These are phyloP conservation scores for Paxillus involutus DNA, from an alignment of 768 basidiomycete genomes.

Conservation along the genomic window DNA sequence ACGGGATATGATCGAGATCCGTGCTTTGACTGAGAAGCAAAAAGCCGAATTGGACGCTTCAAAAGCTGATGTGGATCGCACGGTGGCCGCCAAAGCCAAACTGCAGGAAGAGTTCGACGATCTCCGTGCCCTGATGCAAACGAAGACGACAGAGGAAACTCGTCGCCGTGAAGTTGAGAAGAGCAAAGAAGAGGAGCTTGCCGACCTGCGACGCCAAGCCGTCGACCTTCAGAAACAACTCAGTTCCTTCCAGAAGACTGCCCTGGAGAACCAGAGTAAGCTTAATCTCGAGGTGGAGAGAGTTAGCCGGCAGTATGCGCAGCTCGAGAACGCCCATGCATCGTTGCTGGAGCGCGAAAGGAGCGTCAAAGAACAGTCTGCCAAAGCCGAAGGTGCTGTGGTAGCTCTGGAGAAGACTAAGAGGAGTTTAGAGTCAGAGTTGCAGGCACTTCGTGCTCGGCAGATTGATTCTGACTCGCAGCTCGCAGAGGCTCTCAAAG, in stretches of 20 bases:
- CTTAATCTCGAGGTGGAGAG: slow-evolving; percentile 76
- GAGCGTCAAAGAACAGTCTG: slow-evolving; percentile 47
- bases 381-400: slow-evolving; percentile 47
- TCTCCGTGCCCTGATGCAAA: slow-evolving; percentile 77
- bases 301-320: slow-evolving; percentile 55
- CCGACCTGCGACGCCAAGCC: slow-evolving; percentile 64
- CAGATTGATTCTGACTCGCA: slow-evolving; percentile 68
- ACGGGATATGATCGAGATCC: slow-evolving; percentile 66
- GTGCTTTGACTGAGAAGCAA: slow-evolving; percentile 65
- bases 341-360: slow-evolving; percentile 66
- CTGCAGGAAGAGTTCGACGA: slow-evolving; percentile 85
- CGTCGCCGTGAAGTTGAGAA: slow-evolving; percentile 82
- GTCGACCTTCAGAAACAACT: slow-evolving; percentile 65
- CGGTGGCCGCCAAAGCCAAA: slow-evolving; percentile 48
- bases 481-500: slow-evolving; percentile 56
- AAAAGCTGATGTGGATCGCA: slow-evolving; percentile 51
- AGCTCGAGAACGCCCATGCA: slow-evolving; percentile 58
- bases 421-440: slow-evolving; percentile 66
- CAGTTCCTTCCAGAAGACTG: slow-evolving; percentile 56
- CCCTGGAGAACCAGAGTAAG: slow-evolving; percentile 67
- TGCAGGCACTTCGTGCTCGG: slow-evolving; percentile 65
- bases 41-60: slow-evolving; percentile 60
- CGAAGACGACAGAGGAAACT: slow-evolving; percentile 84
- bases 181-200: slow-evolving; percentile 84
- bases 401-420: slow-evolving; percentile 68